Conservation (phyloP, 345 rosid genomes). For the Eucalyptus microcorys region DNA sequence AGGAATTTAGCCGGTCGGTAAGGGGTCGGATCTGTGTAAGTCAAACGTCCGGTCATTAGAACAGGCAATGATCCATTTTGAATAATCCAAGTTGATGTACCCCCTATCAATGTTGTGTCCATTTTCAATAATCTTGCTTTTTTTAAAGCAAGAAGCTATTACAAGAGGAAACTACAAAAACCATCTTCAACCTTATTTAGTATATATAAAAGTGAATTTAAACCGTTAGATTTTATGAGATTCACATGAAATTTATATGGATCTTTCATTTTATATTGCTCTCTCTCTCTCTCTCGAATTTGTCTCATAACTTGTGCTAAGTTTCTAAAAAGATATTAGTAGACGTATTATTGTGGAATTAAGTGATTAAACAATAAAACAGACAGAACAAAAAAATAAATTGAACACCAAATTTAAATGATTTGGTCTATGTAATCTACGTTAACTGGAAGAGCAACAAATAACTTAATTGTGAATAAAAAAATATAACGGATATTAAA, state of each 20-base stretch:
- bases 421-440: accelerated
- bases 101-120: neutral
- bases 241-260: neutral
- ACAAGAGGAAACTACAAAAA: neutral
- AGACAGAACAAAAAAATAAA: accelerated
- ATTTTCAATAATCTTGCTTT: neutral
- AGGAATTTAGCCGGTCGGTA: neutral
- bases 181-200: neutral
- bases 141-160: neutral
- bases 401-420: no score
- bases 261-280: neutral
- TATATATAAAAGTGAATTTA: neutral
- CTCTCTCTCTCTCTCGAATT: neutral
- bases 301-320: neutral
- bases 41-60: neutral
- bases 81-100: neutral
- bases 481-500: accelerated
- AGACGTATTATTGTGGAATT: no score
- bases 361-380: neutral
- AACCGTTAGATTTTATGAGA: neutral
- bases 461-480: no score
- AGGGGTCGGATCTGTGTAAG: neutral
- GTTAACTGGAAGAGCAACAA: accelerated
- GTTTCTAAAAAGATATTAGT: neutral
- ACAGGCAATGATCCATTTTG: neutral